phyloP scores from a whole-genome alignment of 2,329 filamentous ascomycete species.

The Pseudocercospora crystallina region DNA sequence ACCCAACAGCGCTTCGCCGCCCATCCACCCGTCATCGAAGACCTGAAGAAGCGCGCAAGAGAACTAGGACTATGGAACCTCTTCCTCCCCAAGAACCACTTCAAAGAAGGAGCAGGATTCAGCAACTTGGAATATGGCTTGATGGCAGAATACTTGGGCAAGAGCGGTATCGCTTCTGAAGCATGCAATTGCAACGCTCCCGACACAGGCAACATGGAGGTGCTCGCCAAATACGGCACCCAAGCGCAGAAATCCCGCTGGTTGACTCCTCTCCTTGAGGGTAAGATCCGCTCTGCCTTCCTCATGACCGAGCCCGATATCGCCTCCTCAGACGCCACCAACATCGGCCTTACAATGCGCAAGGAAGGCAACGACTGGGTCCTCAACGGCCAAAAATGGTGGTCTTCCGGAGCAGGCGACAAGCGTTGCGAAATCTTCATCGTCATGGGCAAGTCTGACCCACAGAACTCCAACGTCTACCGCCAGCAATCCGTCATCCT shows the following conservation, averaged over 20 bases:
- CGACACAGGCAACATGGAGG: slow-evolving; percentile 54
- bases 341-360: slow-evolving; percentile 66
- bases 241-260: slow-evolving; percentile 51
- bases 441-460: slow-evolving; percentile 91
- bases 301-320: slow-evolving; percentile 48
- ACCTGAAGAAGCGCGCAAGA: slow-evolving; percentile 81
- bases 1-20: slow-evolving; percentile 69
- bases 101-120: slow-evolving; percentile 91
- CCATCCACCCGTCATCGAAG: slow-evolving; percentile 80
- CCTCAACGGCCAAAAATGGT: slow-evolving; percentile 99
- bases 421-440: slow-evolving; percentile 89
- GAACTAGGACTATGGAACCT: slow-evolving; percentile 94
- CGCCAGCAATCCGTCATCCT: slow-evolving; percentile 91
- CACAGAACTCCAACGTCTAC: slow-evolving; percentile 73
- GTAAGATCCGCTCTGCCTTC: slow-evolving; percentile 51
- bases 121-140: slow-evolving; percentile 95
- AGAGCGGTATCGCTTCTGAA: slow-evolving; percentile 79
- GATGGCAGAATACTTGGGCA: slow-evolving; percentile 94
- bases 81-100: slow-evolving; percentile 93
- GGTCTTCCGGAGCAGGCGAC: slow-evolving; percentile 94
- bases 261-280: slow-evolving; percentile 51
- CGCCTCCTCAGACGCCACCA: slow-evolving; percentile 51
- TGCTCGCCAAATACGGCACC: slow-evolving; percentile 54
- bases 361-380: slow-evolving; percentile 86
- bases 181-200: slow-evolving; percentile 69